phyloP scores from a whole-genome alignment of 2,329 filamentous ascomycete species.

The Leptodontidium sp. region DNA sequence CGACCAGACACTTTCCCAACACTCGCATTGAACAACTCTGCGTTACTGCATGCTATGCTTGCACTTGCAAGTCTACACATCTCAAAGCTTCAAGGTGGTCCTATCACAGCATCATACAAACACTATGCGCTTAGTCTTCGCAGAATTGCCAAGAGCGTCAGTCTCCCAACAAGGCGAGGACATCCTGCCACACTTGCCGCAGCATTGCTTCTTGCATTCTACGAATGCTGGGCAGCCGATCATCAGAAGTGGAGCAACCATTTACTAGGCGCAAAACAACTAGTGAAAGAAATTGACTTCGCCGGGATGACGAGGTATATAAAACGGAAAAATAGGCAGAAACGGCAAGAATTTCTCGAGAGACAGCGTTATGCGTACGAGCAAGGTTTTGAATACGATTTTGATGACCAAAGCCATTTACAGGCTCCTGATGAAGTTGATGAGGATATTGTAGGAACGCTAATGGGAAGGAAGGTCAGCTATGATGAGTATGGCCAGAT shows the following conservation, averaged over 20 bases:
- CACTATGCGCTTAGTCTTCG: conserved; percentile 91
- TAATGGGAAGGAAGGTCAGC: conserved; percentile 64
- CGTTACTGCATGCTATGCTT: conserved; percentile 88
- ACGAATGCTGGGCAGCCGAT: conserved; percentile 93
- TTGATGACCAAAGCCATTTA: conserved; percentile 31
- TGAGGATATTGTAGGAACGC: conserved; percentile 62
- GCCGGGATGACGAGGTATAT: conserved; percentile 75
- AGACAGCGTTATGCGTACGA: conserved; percentile 39
- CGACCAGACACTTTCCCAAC: conserved; percentile 79
- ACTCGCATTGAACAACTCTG: conserved; percentile 84
- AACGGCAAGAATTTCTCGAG: conserved; percentile 36
- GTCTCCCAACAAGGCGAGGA: conserved; percentile 71
- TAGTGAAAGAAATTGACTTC: conserved; percentile 85
- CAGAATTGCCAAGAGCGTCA: conserved; percentile 78
- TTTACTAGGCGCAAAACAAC: conserved; percentile 81
- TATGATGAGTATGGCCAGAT: conserved; percentile 66
- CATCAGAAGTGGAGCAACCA: conserved; percentile 97
- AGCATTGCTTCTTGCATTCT: conserved; percentile 85
- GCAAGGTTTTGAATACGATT: conserved; percentile 11
- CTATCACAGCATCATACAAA: conserved; percentile 82
- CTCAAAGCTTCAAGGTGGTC: conserved; percentile 77
- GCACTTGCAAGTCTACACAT: conserved; percentile 89
- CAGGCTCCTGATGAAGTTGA: conserved; percentile 54
- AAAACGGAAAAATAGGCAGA: conserved; percentile 63
- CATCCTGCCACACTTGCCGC: conserved; percentile 87